Conservation (phyloP, 2,329 filamentous ascomycete genomes). For the Stylonectria norvegica region DNA sequence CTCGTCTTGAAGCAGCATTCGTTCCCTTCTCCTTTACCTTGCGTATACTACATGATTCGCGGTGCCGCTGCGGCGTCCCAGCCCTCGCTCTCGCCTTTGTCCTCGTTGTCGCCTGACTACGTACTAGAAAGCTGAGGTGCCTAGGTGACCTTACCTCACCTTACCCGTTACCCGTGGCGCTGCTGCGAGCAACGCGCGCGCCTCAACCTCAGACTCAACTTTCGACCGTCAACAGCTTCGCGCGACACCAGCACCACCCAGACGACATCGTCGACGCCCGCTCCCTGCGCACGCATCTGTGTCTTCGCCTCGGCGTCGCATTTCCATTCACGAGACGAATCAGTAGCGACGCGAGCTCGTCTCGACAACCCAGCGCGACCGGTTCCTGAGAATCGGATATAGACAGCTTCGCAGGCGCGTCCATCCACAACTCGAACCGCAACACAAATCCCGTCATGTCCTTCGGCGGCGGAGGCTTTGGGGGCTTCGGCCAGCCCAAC, state of each 20-base stretch:
- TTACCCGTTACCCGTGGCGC: too few relatives aligned
- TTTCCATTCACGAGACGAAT: too few relatives aligned
- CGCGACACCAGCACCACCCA: slow-evolving; percentile 3
- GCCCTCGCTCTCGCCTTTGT: slow-evolving; percentile 16
- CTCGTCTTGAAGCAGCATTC: too few relatives aligned
- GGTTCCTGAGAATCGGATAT: slow-evolving; percentile 11
- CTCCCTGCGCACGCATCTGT: too few relatives aligned
- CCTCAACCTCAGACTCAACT: too few relatives aligned
- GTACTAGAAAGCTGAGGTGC: too few relatives aligned
- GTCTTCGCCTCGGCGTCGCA: too few relatives aligned
- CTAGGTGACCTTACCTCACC: too few relatives aligned
- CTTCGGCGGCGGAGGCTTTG: slow-evolving; percentile 47
- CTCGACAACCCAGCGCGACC: slow-evolving; percentile 21
- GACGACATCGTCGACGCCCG: slow-evolving; percentile 2
- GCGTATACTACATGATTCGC: too few relatives aligned
- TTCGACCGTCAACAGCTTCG: slow-evolving; percentile 1
- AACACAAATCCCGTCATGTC: slow-evolving; percentile 45
- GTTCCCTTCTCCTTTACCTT: not conserved
- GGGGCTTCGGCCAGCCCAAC: slow-evolving; percentile 58
- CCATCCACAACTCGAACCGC: slow-evolving; percentile 19
- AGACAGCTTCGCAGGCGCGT: slow-evolving; percentile 11
- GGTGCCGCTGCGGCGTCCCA: too few relatives aligned
- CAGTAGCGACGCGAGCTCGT: too few relatives aligned
- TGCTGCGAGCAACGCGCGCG: too few relatives aligned
- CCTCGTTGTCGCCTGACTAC: slow-evolving; percentile 10